These are phyloP conservation scores for Musa troglodytarum DNA, from an alignment of 176 grass and related monocot species.

Conservation along the genomic window DNA sequence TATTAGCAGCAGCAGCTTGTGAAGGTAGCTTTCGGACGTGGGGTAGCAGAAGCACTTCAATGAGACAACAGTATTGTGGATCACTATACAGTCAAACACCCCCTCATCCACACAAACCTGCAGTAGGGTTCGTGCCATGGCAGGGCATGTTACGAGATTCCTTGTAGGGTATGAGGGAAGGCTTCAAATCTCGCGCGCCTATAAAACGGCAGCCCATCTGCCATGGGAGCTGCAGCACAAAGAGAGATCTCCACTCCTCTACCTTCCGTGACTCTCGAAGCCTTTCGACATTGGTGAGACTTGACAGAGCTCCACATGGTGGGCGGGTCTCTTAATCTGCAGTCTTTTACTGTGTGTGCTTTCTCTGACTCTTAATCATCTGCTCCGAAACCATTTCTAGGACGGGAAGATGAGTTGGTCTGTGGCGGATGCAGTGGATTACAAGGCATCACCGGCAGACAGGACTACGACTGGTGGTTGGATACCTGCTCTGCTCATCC, in stretches of 20 bases:
- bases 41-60: background rate
- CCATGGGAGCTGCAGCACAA: background rate
- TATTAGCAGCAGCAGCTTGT: background rate
- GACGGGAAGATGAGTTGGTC: background rate
- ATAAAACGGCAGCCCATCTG: too few relatives aligned
- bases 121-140: too few relatives aligned
- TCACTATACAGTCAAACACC: background rate
- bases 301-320: too few relatives aligned
- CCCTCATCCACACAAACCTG: too few relatives aligned
- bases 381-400: background rate
- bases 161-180: background rate
- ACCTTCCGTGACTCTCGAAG: too few relatives aligned
- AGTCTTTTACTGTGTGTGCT: too few relatives aligned
- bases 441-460: constrained; percentile 52
- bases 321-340: too few relatives aligned
- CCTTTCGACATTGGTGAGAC: too few relatives aligned
- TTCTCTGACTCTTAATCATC: background rate
- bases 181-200: too few relatives aligned
- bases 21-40: background rate
- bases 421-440: constrained; percentile 62
- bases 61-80: background rate
- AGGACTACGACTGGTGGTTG: constrained; percentile 69
- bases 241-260: too few relatives aligned
- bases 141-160: background rate
- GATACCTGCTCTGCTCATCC: constrained; percentile 49